These are phyloP conservation scores for Carex myosuroides DNA, from an alignment of 176 grass and related monocot genomes.

Conservation along the genomic window DNA sequence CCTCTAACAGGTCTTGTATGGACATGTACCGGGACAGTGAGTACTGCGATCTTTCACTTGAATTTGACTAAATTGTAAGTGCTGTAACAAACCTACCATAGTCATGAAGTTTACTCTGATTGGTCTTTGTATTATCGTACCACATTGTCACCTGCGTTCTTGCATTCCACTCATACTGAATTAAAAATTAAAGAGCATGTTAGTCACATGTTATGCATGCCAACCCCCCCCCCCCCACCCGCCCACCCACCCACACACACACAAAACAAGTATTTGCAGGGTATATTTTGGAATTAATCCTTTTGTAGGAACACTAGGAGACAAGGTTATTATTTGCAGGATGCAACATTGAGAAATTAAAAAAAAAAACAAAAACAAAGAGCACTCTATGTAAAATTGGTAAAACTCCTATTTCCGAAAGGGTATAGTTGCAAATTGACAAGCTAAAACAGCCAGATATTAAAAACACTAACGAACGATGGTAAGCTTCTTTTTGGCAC, in stretches of 20 bases:
- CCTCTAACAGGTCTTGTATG: background rate
- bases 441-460: background rate
- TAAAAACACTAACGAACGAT: background rate
- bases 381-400: background rate
- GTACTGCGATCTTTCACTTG: background rate
- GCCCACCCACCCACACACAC: too few species aligned
- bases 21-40: background rate
- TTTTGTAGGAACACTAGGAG: background rate
- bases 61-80: background rate
- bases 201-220: background rate
- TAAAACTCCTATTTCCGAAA: background rate
- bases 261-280: background rate
- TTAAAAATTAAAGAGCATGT: background rate
- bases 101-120: slow-evolving; percentile 90
- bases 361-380: background rate
- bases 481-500: background rate
- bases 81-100: slow-evolving; percentile 49
- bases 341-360: background rate
- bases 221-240: background rate
- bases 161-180: slow-evolving; percentile 93
- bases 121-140: slow-evolving; percentile 72
- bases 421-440: background rate
- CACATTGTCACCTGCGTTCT: slow-evolving; percentile 98
- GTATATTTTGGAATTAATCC: background rate
- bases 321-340: background rate